Evolutionary conservation across 148 eudicot species (phyloP).

Genomic region (Bassia scoparia): DNA sequence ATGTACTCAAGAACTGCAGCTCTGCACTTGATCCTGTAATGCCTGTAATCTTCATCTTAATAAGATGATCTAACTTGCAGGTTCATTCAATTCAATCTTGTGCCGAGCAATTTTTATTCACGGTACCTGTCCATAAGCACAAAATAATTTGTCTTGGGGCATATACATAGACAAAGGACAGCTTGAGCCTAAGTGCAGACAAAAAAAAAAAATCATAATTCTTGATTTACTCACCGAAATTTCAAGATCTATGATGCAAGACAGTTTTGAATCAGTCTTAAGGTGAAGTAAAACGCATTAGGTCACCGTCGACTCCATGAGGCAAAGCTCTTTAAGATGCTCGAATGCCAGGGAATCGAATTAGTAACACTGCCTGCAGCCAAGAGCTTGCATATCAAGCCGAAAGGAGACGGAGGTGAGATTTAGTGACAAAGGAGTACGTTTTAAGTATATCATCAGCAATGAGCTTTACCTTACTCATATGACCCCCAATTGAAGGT

Average conservation of each 20-base stretch:
- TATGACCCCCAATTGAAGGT: neutral
- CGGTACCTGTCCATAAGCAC: too few relatives aligned
- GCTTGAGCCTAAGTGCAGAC: too few relatives aligned
- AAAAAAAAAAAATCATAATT: too few relatives aligned
- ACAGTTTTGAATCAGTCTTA: neutral
- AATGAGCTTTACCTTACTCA: neutral
- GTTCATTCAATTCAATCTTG: neutral
- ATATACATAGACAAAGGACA: too few relatives aligned
- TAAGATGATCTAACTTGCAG: neutral
- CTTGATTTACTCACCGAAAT: conserved; percentile 12
- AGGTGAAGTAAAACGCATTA: neutral
- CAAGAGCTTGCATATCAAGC: conserved; percentile 8
- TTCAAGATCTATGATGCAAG: conserved; percentile 15
- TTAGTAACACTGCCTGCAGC: conserved; percentile 10
- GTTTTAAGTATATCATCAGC: too few relatives aligned
- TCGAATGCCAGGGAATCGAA: conserved; percentile 1
- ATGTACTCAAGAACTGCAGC: neutral
- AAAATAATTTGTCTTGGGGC: too few relatives aligned
- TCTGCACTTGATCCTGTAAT: neutral
- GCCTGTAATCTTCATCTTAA: neutral
- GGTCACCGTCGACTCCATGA: neutral
- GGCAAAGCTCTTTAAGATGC: conserved; percentile 1
- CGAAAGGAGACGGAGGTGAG: neutral
- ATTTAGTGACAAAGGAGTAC: too few relatives aligned
- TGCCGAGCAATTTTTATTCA: neutral